Evolutionary conservation across 495 filamentous ascomycete species (phyloP).

Genomic region (Acidomyces sp.): DNA sequence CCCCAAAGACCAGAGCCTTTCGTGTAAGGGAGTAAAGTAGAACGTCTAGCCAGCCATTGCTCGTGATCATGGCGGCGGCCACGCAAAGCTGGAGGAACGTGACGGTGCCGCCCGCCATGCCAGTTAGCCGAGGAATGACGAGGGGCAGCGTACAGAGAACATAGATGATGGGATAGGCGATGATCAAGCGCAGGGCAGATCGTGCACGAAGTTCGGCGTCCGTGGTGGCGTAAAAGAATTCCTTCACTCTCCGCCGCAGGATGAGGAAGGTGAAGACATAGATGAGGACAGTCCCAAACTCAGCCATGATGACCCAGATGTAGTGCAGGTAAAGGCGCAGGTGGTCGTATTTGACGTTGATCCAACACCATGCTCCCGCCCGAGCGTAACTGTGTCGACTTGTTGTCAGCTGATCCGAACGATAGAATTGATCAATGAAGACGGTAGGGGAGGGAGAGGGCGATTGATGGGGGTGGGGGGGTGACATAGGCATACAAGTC

Average conservation of each 20-base stretch:
- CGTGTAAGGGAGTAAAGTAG: slow-evolving; percentile 61
- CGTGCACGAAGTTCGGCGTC: slow-evolving; percentile 17
- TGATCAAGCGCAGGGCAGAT: slow-evolving; percentile 49
- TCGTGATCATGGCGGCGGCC: slow-evolving; percentile 59
- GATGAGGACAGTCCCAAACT: slow-evolving; percentile 49
- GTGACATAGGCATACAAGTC: no score
- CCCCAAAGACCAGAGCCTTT: slow-evolving; percentile 31
- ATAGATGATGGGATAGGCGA: slow-evolving; percentile 65
- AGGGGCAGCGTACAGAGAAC: slow-evolving; percentile 58
- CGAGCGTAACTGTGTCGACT: no score
- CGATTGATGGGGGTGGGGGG: no score
- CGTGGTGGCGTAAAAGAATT: slow-evolving; percentile 24
- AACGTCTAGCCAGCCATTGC: slow-evolving; percentile 62
- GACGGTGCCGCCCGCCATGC: slow-evolving; percentile 43
- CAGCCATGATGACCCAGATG: slow-evolving; percentile 62
- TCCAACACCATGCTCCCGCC: slow-evolving; percentile 47
- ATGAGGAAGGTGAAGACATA: slow-evolving; percentile 53
- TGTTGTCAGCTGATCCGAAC: no score
- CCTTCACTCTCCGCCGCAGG: slow-evolving; percentile 34
- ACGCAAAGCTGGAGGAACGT: slow-evolving; percentile 49
- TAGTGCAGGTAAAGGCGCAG: slow-evolving; percentile 63
- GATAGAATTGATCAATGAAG: no score
- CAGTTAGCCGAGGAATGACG: slow-evolving; percentile 53
- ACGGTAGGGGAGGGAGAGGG: no score
- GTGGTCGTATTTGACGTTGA: slow-evolving; percentile 44